Evolutionary conservation across 2,329 filamentous ascomycete species (phyloP).

Genomic region (Cladobotryum mycophilum): DNA sequence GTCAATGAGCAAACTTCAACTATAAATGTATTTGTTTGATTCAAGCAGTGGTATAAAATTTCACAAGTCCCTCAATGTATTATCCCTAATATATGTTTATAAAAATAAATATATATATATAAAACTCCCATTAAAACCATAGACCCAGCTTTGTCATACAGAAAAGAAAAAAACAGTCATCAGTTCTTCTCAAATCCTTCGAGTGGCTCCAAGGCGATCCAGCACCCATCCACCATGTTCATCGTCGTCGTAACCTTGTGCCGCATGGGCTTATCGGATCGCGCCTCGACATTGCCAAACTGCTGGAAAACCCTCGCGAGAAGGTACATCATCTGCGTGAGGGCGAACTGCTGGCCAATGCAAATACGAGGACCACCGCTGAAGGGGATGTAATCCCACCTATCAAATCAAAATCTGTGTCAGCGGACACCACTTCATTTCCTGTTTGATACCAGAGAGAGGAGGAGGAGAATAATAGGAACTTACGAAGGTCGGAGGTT

Average conservation of each 20-base stretch:
- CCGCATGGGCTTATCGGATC: conserved; percentile 21
- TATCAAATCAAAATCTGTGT: conserved; percentile 1
- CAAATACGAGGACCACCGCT: conserved; percentile 40
- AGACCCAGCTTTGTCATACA: too few relatives aligned
- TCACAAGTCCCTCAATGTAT: too few relatives aligned
- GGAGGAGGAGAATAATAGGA: neutral
- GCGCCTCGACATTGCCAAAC: conserved; percentile 23
- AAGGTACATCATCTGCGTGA: conserved; percentile 34
- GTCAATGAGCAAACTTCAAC: too few relatives aligned
- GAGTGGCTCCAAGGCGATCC: conserved; percentile 19
- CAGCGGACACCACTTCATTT: neutral
- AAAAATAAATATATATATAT: too few relatives aligned
- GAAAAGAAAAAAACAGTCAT: conserved; percentile 5
- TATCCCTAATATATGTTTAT: too few relatives aligned
- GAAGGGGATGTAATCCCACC: conserved; percentile 39
- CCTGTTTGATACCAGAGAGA: neutral
- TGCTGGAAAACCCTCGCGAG: conserved; percentile 28
- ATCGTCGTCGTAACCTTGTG: conserved; percentile 20
- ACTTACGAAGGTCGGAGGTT: conserved; percentile 29
- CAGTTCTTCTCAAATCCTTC: conserved; percentile 4
- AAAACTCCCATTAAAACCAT: too few relatives aligned
- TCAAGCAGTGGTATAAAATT: too few relatives aligned
- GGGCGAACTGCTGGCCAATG: conserved; percentile 38
- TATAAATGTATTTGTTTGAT: too few relatives aligned
- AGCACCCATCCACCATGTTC: conserved; percentile 21